Conservation (phyloP, 768 basidiomycete genomes). For the Calocera viscosa region DNA sequence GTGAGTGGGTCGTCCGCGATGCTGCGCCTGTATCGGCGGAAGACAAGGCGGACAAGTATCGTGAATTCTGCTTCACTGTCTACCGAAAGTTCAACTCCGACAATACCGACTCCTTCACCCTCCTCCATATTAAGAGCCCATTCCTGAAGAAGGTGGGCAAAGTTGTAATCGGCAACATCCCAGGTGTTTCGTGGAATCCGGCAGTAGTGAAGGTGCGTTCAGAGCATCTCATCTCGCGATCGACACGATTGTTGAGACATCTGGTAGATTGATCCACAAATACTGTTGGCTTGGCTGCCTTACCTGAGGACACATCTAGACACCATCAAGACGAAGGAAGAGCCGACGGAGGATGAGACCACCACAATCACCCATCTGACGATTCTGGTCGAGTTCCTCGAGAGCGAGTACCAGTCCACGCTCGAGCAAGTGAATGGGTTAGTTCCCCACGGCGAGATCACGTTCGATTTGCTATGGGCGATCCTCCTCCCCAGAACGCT, state of each 20-base stretch:
- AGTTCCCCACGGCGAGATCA: constrained; percentile 44
- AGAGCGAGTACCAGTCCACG: constrained; percentile 39
- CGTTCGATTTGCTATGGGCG: constrained; percentile 42
- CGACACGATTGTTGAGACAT: not conserved
- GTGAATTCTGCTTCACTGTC: constrained; percentile 6
- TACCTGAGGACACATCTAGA: constrained; percentile 37
- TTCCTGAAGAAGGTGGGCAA: constrained; percentile 46
- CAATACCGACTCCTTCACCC: not conserved
- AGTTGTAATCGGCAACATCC: constrained; percentile 45
- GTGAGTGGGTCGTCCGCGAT: constrained; percentile 9
- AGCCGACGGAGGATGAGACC: constrained; percentile 32
- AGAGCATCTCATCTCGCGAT: not conserved
- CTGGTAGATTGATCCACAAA: not conserved
- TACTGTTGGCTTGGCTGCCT: constrained; percentile 31
- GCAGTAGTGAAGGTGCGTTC: constrained; percentile 41
- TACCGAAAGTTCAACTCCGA: constrained; percentile 5
- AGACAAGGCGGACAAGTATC: constrained; percentile 1
- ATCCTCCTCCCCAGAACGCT: constrained; percentile 44
- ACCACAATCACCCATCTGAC: constrained; percentile 37
- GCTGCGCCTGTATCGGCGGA: not conserved
- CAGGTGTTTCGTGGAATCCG: constrained; percentile 49
- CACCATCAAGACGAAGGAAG: constrained; percentile 26
- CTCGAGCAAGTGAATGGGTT: constrained; percentile 38
- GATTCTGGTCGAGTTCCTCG: constrained; percentile 40
- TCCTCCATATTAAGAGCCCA: constrained; percentile 43